Base-by-base conservation (phyloP, 2,329 filamentous ascomycete genomes). In the Clarireedia homoeocarpa region DNA sequence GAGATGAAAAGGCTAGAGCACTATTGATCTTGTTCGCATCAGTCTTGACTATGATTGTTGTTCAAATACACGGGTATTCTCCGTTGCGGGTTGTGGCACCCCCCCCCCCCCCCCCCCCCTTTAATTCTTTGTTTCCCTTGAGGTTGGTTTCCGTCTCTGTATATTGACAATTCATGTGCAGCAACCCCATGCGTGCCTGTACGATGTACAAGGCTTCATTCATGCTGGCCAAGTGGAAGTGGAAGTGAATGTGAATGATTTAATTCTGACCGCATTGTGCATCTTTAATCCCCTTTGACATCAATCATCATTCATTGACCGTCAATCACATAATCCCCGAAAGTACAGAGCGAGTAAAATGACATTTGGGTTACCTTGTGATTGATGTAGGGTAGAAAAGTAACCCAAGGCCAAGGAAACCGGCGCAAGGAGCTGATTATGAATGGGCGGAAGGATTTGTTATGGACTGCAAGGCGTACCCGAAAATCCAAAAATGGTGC, bases 221-320 rank as follows among this genome's bases (percentile, higher is more conserved):
- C 20, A 23, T 27, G 53, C 20, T 55, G 53, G 52, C 52, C 40
- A 26, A 12, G 44, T 24, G 26, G 17, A 40, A 36, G 39, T 26
- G 48, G 52, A 20, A n/a, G 20, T 23, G 20, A 20, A 14, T 26
- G 53, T 44, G 26, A 17, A 23, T 44, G 40, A 23, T 20, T 44
- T 9, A 17, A 55, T 51, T 55, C 53, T 55, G 53, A 55, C 53
- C 49, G 53, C 52, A 55, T 38, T 50, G 47, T 55, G 47, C 53
- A 55, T 55, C 53, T 55, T 55, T 20, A 55, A 50, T 36, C 53
- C 36, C 36, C 34, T 55, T 55, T 20, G 34, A 17, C n/a, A 17
- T 44, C n/a, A 46, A 50, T 55, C 34, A 36, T 51, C 26, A 50
- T 44, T 26, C 47, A 39, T 36, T 34, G 34, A 15, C 30, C 26